Conservation (phyloP, 2,329 filamentous ascomycete species). For the Beauveria brongniartii region DNA sequence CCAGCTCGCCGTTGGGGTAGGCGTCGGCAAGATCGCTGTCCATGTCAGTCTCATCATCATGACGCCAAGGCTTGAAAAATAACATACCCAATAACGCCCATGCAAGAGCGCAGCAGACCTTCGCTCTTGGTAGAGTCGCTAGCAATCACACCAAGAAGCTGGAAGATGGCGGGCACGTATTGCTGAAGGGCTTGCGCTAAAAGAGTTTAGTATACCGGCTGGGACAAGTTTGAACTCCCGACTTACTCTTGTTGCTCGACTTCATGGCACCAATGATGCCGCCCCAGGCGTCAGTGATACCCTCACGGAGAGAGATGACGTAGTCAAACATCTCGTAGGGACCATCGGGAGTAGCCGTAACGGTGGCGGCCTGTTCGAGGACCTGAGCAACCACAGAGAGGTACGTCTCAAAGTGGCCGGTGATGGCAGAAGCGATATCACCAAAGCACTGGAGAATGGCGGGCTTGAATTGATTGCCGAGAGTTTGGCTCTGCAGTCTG, state of each 20-base stretch:
- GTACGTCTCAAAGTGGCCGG: slow-evolving; percentile 86
- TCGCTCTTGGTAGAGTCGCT: slow-evolving; percentile 84
- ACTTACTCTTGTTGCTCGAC: slow-evolving; percentile 64
- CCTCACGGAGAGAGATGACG: slow-evolving; percentile 86
- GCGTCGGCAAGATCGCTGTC: slow-evolving; percentile 83
- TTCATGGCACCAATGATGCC: slow-evolving; percentile 95
- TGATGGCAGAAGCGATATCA: slow-evolving; percentile 92
- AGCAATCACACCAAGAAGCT: slow-evolving; percentile 72
- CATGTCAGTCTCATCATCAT: slow-evolving; percentile 27
- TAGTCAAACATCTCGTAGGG: slow-evolving; percentile 97
- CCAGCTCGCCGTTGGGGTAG: slow-evolving; percentile 83
- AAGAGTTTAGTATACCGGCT: slow-evolving; percentile 20
- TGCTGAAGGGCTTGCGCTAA: slow-evolving; percentile 63
- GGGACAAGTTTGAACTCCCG: not conserved
- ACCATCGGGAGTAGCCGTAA: slow-evolving; percentile 69
- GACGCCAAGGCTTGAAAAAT: not conserved
- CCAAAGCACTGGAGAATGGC: slow-evolving; percentile 97
- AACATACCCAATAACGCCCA: slow-evolving; percentile 91
- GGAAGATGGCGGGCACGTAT: slow-evolving; percentile 79
- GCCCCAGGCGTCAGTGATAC: slow-evolving; percentile 98
- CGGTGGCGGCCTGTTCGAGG: slow-evolving; percentile 81
- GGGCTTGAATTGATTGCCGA: slow-evolving; percentile 95
- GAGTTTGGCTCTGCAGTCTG: slow-evolving; percentile 58
- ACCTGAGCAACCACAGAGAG: slow-evolving; percentile 88
- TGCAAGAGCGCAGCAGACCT: slow-evolving; percentile 81